Evolutionary conservation across 2,329 filamentous ascomycete species (phyloP).

Genomic region (Aspergillus tubingensis): DNA sequence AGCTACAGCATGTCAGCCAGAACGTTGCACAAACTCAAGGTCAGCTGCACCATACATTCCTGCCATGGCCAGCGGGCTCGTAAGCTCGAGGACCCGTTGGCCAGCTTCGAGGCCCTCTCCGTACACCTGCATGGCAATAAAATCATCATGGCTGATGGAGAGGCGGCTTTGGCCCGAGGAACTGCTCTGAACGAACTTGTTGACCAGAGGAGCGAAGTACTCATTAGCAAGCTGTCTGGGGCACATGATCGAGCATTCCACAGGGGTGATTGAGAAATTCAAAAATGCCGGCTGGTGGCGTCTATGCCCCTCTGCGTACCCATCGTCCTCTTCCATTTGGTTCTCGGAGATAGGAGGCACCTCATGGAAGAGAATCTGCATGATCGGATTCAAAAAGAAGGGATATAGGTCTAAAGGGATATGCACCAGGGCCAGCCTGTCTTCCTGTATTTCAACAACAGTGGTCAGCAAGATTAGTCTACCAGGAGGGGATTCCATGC

Average conservation of each 20-base stretch:
- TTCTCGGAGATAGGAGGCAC: conserved; percentile 40
- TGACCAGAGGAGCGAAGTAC: conserved; percentile 73
- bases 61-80: conserved; percentile 84
- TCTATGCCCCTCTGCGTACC: conserved; percentile 33
- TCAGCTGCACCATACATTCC: conserved; percentile 63
- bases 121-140: conserved; percentile 85
- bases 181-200: conserved; percentile 56
- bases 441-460: conserved; percentile 62
- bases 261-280: conserved; percentile 88
- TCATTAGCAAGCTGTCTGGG: conserved; percentile 71
- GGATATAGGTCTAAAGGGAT: conserved; percentile 79
- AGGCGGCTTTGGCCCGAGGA: conserved; percentile 53
- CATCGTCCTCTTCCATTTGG: conserved; percentile 42
- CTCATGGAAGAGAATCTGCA: conserved; percentile 76
- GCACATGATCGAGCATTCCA: conserved; percentile 92
- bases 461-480: conserved; percentile 22
- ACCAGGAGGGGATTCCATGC: conserved; percentile 3
- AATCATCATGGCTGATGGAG: conserved; percentile 78
- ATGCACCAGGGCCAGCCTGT: conserved; percentile 83
- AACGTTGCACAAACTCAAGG: background rate
- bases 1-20: conserved; percentile 45
- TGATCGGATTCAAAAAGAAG: conserved; percentile 78
- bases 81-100: conserved; percentile 86
- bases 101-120: conserved; percentile 89
- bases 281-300: conserved; percentile 73